Base-by-base conservation (phyloP, 305 asterid species). In the Fraxinus ornus region DNA sequence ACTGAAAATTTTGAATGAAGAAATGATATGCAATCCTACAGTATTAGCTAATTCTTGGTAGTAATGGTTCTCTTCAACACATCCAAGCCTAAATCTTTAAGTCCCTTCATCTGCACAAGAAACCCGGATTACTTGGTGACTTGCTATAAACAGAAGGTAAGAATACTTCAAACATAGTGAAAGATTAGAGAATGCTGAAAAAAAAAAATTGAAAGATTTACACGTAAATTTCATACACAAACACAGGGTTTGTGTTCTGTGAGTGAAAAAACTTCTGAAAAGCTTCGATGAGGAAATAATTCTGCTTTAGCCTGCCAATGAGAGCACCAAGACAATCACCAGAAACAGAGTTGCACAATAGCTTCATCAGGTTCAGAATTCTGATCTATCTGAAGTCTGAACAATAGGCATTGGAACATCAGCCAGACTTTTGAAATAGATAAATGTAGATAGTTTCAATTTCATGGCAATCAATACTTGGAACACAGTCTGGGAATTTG, bases 251-350 rank as follows among this genome's bases (percentile, higher is more conserved):
- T 44, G 66, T 44, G 24, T 57, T 19, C 9, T 0, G 4, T 1
- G 33, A 37, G 32, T 9, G 32, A 37, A 0, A 0, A 37, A 37
- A 64, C 15, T 8, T n/a, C 33, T 9, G 32, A 22, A 49, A 52
- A 26, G 12, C 28, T 9, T 28, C 1, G 4, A 57, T 7, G 79
- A 19, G 70, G 24, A 81, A 77, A 17, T 36, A 64, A 79, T 37
- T 57, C 77, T 70, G 72, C 79, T 83, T 89, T 86, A 96, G 98
- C 87, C 98, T 96, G 88, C 94, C 98, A 84, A 93, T 89, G 55
- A 96, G 98, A 82, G 97, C 95, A 81, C 98, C 98, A 39, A 96
- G 97, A 64, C 99, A 98, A 91, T 96, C 98, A 49, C 99, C 99
- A 78, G 75, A 96, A 96, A 88, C 98, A 92, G 80, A 96, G 88